Evolutionary conservation across 331 rosid species (phyloP).

Genomic region (Dryas integrifolia): DNA sequence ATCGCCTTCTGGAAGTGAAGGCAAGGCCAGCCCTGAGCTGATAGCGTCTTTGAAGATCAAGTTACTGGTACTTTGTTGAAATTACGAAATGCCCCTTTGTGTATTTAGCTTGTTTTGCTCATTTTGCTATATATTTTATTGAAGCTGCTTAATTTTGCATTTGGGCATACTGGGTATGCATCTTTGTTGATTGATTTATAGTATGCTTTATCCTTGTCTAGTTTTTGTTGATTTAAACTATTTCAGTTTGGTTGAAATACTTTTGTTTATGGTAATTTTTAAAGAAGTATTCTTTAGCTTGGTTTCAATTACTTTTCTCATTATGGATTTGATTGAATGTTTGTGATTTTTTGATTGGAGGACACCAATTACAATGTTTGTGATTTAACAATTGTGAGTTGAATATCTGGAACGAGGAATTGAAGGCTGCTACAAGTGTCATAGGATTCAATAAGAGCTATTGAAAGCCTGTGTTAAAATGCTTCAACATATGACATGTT

Average conservation of each 20-base stretch:
- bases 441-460: not conserved
- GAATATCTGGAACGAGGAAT: not conserved
- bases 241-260: not conserved
- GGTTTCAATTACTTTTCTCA: not conserved
- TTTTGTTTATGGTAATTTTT: not conserved
- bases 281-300: not conserved
- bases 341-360: not conserved
- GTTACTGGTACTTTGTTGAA: constrained; percentile 48
- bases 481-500: not conserved
- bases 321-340: not conserved
- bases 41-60: constrained; percentile 61
- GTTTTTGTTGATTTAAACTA: too few relatives aligned
- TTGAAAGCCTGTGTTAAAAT: not conserved
- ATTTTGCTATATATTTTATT: not conserved
- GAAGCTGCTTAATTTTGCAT: not conserved
- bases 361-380: not conserved
- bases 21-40: constrained; percentile 28
- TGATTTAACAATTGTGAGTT: not conserved
- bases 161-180: not conserved
- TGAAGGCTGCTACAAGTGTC: not conserved
- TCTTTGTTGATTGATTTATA: not conserved
- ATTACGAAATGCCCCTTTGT: not conserved
- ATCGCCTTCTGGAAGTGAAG: constrained; percentile 13
- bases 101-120: not conserved
- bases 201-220: not conserved